Conservation (phyloP, 129 eudicot genomes). For the Scalesia atractyloides region DNA sequence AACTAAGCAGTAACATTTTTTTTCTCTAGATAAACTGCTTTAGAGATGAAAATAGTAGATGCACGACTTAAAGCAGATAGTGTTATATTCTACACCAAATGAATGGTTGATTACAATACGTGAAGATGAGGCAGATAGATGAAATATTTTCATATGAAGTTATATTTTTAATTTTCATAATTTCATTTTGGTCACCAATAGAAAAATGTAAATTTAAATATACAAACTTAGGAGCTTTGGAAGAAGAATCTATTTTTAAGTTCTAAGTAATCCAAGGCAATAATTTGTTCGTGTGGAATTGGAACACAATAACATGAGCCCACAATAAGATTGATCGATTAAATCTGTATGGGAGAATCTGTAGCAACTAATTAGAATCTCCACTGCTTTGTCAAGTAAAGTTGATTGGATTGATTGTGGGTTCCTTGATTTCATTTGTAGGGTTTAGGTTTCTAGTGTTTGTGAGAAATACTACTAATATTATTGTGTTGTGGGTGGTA, state of each 20-base stretch:
- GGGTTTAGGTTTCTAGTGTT: conserved; percentile 32
- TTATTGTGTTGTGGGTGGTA: conserved; percentile 43
- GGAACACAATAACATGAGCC: conserved; percentile 14
- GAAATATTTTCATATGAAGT: too few species aligned
- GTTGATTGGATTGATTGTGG: conserved; percentile 35
- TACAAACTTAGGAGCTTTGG: too few species aligned
- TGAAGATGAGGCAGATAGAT: too few species aligned
- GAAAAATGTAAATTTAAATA: too few species aligned
- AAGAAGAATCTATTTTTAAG: background rate
- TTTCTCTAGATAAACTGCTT: too few species aligned
- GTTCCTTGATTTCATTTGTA: conserved; percentile 24
- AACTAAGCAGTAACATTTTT: too few species aligned
- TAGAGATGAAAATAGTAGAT: too few species aligned
- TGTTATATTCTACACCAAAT: too few species aligned
- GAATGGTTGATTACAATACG: too few species aligned
- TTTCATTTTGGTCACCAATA: too few species aligned
- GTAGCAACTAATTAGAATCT: conserved; percentile 12
- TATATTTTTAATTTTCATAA: too few species aligned
- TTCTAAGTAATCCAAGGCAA: background rate
- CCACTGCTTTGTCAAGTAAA: conserved; percentile 30
- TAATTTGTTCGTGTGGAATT: background rate
- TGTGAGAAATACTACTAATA: conserved; percentile 24
- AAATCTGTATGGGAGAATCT: conserved; percentile 6
- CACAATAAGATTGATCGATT: background rate
- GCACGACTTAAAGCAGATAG: too few species aligned